A percentile compares a stretch with the other conserved stretches of the same genome.
Evolutionary conservation across 2,329 filamentous ascomycete genomes (phyloP).

Genomic region (Tolypocladium tropicale): DNA sequence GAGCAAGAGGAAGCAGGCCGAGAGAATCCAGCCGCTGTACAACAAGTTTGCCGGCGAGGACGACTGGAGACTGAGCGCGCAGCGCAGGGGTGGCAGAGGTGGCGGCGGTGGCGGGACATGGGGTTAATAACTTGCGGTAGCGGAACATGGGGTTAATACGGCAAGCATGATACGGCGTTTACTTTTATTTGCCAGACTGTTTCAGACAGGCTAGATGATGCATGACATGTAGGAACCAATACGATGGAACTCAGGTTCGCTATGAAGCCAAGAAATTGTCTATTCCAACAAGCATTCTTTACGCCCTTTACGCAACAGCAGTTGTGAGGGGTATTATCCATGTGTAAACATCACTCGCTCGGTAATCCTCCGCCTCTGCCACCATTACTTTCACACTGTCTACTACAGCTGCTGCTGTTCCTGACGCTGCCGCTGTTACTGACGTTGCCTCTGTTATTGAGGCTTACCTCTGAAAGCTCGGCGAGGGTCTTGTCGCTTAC

Average conservation of each 20-base stretch:
- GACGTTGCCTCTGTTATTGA: too few species aligned
- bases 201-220: not conserved
- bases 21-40: constrained; percentile 90
- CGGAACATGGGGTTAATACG: not conserved
- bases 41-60: constrained; percentile 89
- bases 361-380: too few species aligned
- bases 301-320: too few species aligned
- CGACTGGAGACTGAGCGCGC: constrained; percentile 87
- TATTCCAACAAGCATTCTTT: not conserved
- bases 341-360: too few species aligned
- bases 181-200: not conserved
- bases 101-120: constrained; percentile 87
- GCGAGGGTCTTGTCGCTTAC: constrained; percentile 90
- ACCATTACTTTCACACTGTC: too few species aligned
- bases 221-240: not conserved
- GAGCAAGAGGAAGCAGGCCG: constrained; percentile 85
- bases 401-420: too few species aligned
- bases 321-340: too few species aligned
- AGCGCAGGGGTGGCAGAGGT: constrained; percentile 72
- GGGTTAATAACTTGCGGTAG: constrained; percentile 44
- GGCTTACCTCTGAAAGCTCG: too few species aligned
- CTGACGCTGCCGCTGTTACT: too few species aligned
- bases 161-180: not conserved
- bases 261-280: not conserved
- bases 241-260: too few species aligned